Conservation (phyloP, 2,329 filamentous ascomycete species). For the Nigrograna mackinnonii region DNA sequence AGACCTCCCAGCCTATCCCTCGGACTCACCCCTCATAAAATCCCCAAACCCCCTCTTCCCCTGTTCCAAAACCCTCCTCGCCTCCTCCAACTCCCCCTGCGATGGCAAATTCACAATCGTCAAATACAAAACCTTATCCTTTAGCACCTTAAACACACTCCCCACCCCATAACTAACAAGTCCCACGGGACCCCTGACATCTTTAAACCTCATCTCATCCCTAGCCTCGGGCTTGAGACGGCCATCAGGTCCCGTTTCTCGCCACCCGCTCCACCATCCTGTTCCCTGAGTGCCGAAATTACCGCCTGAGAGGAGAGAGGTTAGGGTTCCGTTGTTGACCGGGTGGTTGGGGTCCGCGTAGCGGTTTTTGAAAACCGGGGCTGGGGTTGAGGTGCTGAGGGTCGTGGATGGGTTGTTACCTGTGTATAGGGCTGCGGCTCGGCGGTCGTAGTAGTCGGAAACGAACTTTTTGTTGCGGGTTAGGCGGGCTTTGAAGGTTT, state of each 20-base stretch:
- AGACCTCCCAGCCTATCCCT: no score
- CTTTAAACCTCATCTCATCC: conserved; percentile 1
- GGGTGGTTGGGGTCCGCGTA: conserved; percentile 58
- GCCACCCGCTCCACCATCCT: conserved; percentile 5
- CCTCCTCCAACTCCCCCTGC: conserved; percentile 23
- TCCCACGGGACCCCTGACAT: conserved; percentile 10
- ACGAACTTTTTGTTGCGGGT: conserved; percentile 46
- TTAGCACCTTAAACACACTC: conserved; percentile 17
- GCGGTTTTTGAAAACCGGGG: conserved; percentile 48
- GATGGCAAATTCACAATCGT: conserved; percentile 27
- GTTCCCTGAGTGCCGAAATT: conserved; percentile 10
- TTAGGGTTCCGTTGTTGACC: conserved; percentile 52
- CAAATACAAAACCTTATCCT: conserved; percentile 22
- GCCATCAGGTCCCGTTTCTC: conserved; percentile 15
- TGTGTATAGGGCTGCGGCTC: conserved; percentile 48
- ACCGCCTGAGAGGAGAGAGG: conserved; percentile 45
- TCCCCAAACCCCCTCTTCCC: conserved; percentile 11
- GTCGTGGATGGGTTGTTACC: conserved; percentile 46
- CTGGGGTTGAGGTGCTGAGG: conserved; percentile 16
- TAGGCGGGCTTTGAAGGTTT: conserved; percentile 26
- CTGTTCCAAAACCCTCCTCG: conserved; percentile 8
- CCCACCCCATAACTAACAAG: conserved; percentile 11
- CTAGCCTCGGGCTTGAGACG: conserved; percentile 15
- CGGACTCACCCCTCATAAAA: not conserved
- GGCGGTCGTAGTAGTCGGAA: conserved; percentile 54